A percentile compares a stretch with the other conserved stretches of the same genome.
phyloP scores from a whole-genome alignment of 805 yeast genomes.

The Candida germanica region DNA sequence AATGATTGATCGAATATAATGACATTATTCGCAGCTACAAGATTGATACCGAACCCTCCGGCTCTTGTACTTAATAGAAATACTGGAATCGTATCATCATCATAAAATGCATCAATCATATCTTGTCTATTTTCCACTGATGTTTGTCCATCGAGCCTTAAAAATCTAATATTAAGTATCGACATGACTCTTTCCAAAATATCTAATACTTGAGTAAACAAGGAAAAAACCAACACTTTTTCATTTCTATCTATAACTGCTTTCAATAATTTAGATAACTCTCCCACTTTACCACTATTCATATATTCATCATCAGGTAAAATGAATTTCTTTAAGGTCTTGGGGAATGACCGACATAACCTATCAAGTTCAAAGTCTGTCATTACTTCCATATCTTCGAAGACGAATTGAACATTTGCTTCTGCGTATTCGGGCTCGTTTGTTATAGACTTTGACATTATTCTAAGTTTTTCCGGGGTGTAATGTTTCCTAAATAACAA shows the following conservation, averaged over 20 bases:
- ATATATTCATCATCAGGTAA: conserved; percentile 55
- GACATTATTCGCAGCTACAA: conserved; percentile 92
- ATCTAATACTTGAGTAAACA: conserved; percentile 90
- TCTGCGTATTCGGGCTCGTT: conserved; percentile 73
- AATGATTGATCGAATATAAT: conserved; percentile 90
- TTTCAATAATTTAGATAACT: conserved; percentile 56
- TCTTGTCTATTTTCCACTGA: conserved; percentile 91
- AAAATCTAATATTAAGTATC: conserved; percentile 60
- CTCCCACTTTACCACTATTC: conserved; percentile 71
- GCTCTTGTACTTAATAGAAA: conserved; percentile 92
- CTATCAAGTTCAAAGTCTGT: conserved; percentile 82
- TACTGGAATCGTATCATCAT: conserved; percentile 76
- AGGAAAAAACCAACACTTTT: conserved; percentile 79
- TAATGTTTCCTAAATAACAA: conserved; percentile 70
- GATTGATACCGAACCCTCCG: conserved; percentile 97
- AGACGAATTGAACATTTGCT: conserved; percentile 75
- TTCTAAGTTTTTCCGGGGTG: conserved; percentile 48
- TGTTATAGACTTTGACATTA: conserved; percentile 80
- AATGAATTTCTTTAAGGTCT: conserved; percentile 51
- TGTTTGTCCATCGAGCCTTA: conserved; percentile 91
- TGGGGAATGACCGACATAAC: conserved; percentile 70
- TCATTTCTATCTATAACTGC: conserved; percentile 53
- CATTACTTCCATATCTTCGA: conserved; percentile 95
- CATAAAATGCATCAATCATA: conserved; percentile 83
- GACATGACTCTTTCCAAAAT: conserved; percentile 76